Base-by-base conservation (phyloP, 202 grass and related monocot genomes). In the Carex arenaria region DNA sequence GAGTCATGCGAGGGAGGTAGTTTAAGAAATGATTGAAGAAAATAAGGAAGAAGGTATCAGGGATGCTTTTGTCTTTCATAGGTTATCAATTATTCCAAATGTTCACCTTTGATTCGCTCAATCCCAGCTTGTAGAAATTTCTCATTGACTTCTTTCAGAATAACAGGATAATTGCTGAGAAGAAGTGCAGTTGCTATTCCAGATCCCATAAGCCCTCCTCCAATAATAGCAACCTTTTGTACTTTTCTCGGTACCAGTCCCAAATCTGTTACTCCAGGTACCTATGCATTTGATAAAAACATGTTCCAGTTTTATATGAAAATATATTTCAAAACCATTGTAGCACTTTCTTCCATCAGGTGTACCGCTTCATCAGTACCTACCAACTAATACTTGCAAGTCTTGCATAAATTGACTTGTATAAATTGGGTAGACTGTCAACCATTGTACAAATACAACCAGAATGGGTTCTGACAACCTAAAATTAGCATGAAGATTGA, bases 111-210 rank as follows among this genome's bases (percentile, higher is more conserved):
- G 62, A 93, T 92, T 71, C 93, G 91, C 34, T 90, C 87, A 55
- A 92, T 89, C 84, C 89, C 92, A 30, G 89, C 83, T 77, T 88
- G 82, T 55, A 93, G 74, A 34, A 89, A 93, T 9, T 93, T 83
- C 66, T 93, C 87, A 80, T 95, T 88, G 86, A 93, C 86, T 95
- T 98, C 90, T 95, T 98, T 98, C 43, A 98, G 83, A 78, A 95
- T 43, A 19, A 98, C 92, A 62, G 82, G 84, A 88, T 95, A 95
- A 77, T 93, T 89, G 71, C 86, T 95, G 55, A 98, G 78, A 82
- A 98, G 86, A 88, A 98, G 82, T 67, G 80, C 86, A 4, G 95
- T 93, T 81, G 92, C 95, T 83, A 98, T 98, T 90, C 90, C 92
- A 61, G 95, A 98, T 83, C 92, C 92, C 89, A 93, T 95, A 74